phyloP scores from a whole-genome alignment of 75 land plant genomes.

The Cryptomeria japonica region DNA sequence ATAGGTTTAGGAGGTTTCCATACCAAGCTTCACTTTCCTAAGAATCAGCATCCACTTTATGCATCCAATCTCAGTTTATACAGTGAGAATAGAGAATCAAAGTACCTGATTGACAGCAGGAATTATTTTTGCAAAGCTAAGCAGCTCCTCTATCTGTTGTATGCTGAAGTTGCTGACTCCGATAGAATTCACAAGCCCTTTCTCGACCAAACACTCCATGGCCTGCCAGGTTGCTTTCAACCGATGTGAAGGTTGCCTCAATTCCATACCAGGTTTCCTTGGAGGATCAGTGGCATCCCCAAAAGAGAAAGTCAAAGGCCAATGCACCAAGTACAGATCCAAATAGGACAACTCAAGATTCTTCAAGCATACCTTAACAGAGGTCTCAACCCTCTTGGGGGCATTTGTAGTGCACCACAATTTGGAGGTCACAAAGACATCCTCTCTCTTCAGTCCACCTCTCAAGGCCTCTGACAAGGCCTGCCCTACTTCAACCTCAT shows the following conservation, averaged over 20 bases:
- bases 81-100: constrained; percentile 3
- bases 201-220: constrained; percentile 69
- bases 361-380: constrained; percentile 62
- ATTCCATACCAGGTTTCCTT: constrained; percentile 40
- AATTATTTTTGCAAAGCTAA: constrained; percentile 67
- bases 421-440: constrained; percentile 77
- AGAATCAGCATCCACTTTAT: too few species aligned
- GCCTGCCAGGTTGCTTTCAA: constrained; percentile 70
- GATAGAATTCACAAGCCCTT: constrained; percentile 70
- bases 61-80: background rate
- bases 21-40: too few species aligned
- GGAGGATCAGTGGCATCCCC: constrained; percentile 89
- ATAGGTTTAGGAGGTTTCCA: too few species aligned
- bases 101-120: constrained; percentile 83
- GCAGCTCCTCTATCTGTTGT: constrained; percentile 61
- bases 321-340: constrained; percentile 78
- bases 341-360: constrained; percentile 61
- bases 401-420: constrained; percentile 64
- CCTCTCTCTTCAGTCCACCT: constrained; percentile 57
- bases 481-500: constrained; percentile 77
- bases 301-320: constrained; percentile 56
- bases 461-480: constrained; percentile 58
- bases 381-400: constrained; percentile 57
- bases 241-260: constrained; percentile 37
- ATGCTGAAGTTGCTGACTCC: constrained; percentile 76